Conservation (phyloP, 139 green algal genomes). For the Eudorina sp. region DNA sequence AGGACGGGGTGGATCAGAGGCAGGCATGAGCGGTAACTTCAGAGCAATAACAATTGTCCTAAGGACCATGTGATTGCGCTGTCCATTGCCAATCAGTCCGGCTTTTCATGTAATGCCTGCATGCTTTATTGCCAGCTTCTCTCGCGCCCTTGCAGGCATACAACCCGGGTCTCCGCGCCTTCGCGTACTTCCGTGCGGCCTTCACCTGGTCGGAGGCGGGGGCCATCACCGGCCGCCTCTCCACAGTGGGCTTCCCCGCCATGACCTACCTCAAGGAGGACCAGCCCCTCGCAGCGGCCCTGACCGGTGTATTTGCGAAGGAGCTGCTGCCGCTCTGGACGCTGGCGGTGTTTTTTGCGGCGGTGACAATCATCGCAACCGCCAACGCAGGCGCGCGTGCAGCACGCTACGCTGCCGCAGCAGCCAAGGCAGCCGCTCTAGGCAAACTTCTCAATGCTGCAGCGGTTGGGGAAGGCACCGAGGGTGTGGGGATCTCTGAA, state of each 20-base stretch:
- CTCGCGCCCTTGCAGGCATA: too few relatives aligned
- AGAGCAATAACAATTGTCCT: too few relatives aligned
- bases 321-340: constrained; percentile 49
- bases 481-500: not conserved
- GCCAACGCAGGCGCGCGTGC: not conserved
- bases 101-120: too few relatives aligned
- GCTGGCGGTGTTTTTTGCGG: constrained; percentile 8
- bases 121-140: too few relatives aligned
- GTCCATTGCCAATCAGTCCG: too few relatives aligned
- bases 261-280: constrained; percentile 32
- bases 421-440: not conserved
- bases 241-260: constrained; percentile 37
- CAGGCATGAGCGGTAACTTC: too few relatives aligned
- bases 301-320: constrained; percentile 1
- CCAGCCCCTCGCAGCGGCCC: not conserved
- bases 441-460: not conserved
- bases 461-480: too few relatives aligned
- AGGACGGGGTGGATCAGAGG: too few relatives aligned
- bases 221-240: constrained; percentile 11
- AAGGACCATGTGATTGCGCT: too few relatives aligned
- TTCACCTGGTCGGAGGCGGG: constrained; percentile 16
- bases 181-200: constrained; percentile 9
- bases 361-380: not conserved
- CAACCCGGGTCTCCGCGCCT: constrained; percentile 17
- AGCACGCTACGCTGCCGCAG: not conserved